phyloP scores from a whole-genome alignment of 805 yeast species.

The Ascoidea asiatica region DNA sequence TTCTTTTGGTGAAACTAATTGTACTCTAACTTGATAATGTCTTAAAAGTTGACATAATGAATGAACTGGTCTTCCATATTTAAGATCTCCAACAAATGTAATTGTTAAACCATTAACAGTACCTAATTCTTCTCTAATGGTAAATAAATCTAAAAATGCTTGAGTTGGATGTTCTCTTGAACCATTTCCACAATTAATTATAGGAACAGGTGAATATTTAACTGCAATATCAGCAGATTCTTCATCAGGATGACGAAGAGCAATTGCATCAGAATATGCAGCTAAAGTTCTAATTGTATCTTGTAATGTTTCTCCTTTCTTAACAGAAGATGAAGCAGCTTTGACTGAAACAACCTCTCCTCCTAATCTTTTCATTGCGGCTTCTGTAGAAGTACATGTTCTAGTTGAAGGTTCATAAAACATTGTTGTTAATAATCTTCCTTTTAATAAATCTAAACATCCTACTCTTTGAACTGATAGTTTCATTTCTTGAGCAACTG shows the following conservation, averaged over 20 bases:
- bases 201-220: slow-evolving; percentile 92
- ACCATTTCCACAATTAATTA: slow-evolving; percentile 97
- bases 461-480: slow-evolving; percentile 95
- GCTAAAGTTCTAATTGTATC: slow-evolving; percentile 93
- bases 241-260: slow-evolving; percentile 89
- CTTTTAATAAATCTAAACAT: slow-evolving; percentile 78
- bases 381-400: slow-evolving; percentile 92
- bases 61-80: slow-evolving; percentile 97
- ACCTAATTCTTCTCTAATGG: slow-evolving; percentile 97
- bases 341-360: slow-evolving; percentile 89
- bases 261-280: slow-evolving; percentile 93
- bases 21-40: slow-evolving; percentile 87
- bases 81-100: slow-evolving; percentile 98
- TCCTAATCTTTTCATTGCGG: slow-evolving; percentile 99
- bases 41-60: slow-evolving; percentile 81
- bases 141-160: slow-evolving; percentile 92
- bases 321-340: slow-evolving; percentile 82
- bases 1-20: slow-evolving; percentile 84
- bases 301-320: slow-evolving; percentile 96
- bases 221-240: slow-evolving; percentile 90
- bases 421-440: slow-evolving; percentile 85
- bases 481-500: slow-evolving; percentile 97
- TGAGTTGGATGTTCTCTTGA: slow-evolving; percentile 98
- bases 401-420: slow-evolving; percentile 98
- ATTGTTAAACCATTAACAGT: slow-evolving; percentile 96